These are phyloP conservation scores for Prunus kanzakura DNA, from an alignment of 306 rosid species.

Conservation along the genomic window DNA sequence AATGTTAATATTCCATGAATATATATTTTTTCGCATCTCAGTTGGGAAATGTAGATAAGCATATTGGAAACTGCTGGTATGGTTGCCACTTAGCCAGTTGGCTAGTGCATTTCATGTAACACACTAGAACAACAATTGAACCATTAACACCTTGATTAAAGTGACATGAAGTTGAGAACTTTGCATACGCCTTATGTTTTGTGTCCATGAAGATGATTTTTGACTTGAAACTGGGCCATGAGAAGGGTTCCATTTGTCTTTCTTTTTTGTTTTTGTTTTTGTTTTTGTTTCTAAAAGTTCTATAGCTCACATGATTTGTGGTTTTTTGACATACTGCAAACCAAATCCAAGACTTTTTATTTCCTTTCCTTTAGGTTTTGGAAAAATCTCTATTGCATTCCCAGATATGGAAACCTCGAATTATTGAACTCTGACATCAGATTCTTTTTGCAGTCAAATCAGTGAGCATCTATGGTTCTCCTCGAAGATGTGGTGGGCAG, in stretches of 20 bases:
- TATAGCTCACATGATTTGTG: too few relatives aligned
- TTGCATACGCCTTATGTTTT: too few relatives aligned
- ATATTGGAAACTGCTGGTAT: not conserved
- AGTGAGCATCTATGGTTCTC: conserved; percentile 80
- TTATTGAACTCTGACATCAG: not conserved
- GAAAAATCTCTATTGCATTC: not conserved
- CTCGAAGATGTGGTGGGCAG: conserved; percentile 93
- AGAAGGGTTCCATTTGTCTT: too few relatives aligned
- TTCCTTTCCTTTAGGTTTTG: not conserved
- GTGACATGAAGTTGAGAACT: not conserved
- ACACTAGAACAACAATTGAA: not conserved
- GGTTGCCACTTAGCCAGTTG: not conserved
- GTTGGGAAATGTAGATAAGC: not conserved
- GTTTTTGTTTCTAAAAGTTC: too few relatives aligned
- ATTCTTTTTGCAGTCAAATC: conserved; percentile 55
- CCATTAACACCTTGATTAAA: not conserved
- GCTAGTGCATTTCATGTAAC: not conserved
- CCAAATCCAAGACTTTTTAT: not conserved
- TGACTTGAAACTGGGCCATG: too few relatives aligned
- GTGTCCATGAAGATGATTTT: too few relatives aligned
- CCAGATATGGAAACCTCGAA: conserved; percentile 2
- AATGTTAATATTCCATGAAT: conserved; percentile 3
- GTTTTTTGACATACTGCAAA: not conserved
- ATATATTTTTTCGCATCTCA: not conserved
- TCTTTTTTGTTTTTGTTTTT: too few relatives aligned